Base-by-base conservation (phyloP, 257 asterid species). In the Cruciata laevipes region DNA sequence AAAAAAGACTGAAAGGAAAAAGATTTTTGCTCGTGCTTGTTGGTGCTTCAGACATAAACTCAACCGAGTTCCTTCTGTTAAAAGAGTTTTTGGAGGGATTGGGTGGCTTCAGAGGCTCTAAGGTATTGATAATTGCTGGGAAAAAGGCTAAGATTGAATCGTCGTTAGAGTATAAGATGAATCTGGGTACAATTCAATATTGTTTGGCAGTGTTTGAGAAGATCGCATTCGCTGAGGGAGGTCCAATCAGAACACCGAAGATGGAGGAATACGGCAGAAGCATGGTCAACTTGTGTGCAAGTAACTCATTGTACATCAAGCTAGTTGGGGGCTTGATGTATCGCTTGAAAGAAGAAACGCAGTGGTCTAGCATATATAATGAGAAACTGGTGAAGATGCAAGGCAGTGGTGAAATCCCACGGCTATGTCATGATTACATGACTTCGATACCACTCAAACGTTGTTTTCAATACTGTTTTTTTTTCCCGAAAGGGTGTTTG, bases 111-210 rank as follows among this genome's bases (percentile, higher is more conserved):
- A 66, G 32, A 3, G 76, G 83, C 51, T 74, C 66, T 11, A 68
- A 44, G n/a, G 60, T 78, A 57, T 2, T 78, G 3, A 40, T 78
- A 30, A 71, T 74, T 0, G 68, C 83, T 33, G 70, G 80, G n/a
- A n/a, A n/a, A n/a, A n/a, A n/a, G n/a, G n/a, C n/a, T n/a, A n/a
- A n/a, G n/a, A n/a, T n/a, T n/a, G 68, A 68, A 40, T 44, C 67
- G 7, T 24, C 61, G 7, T 25, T n/a, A 3, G 27, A n/a, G n/a
- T n/a, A n/a, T n/a, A n/a, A 71, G 66, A 24, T 74, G 23, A 44
- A 1, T 0, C 31, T 0, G 9, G 52, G 57, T 12, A 0, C 73
- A 0, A 8, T 3, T 0, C 56, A 47, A 13, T 71, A 75, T 47
- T 49, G 72, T 37, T 75, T 75, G 80, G 25, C 44, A 2, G 31